These are phyloP conservation scores for Bimuria novae-zelandiae DNA, from an alignment of 2,329 filamentous ascomycete species.

Conservation along the genomic window DNA sequence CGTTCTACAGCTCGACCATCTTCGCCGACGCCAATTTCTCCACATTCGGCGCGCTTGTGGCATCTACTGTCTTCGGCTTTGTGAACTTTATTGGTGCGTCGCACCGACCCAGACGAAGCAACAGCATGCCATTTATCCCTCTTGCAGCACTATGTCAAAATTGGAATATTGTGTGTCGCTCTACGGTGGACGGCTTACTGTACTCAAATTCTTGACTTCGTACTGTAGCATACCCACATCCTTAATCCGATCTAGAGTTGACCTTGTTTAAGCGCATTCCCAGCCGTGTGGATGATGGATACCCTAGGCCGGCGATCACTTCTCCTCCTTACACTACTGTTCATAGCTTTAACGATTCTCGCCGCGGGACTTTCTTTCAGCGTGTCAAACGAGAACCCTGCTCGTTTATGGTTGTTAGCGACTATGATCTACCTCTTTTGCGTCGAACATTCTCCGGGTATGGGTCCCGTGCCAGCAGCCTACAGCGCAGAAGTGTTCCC, in stretches of 20 bases:
- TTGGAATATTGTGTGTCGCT: too few species aligned
- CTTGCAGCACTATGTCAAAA: too few species aligned
- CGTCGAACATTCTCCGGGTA: slow-evolving; percentile 14
- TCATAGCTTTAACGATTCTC: slow-evolving; percentile 74
- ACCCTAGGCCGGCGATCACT: slow-evolving; percentile 76
- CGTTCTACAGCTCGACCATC: slow-evolving; percentile 73
- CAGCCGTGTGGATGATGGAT: slow-evolving; percentile 78
- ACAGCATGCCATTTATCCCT: too few species aligned
- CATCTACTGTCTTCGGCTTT: slow-evolving; percentile 23
- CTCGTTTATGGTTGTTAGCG: slow-evolving; percentile 32
- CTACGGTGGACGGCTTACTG: too few species aligned
- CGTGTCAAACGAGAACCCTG: neutral
- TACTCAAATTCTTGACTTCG: too few species aligned
- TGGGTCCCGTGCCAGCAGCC: slow-evolving; percentile 54
- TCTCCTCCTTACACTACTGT: slow-evolving; percentile 50
- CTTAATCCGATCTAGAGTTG: too few species aligned
- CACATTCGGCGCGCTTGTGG: slow-evolving; percentile 16
- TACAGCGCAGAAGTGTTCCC: slow-evolving; percentile 71
- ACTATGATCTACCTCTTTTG: slow-evolving; percentile 13
- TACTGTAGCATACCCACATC: too few species aligned
- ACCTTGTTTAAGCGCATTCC: slow-evolving; percentile 45
- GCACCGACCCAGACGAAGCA: neutral
- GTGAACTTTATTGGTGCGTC: slow-evolving; percentile 13
- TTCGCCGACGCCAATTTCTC: slow-evolving; percentile 58
- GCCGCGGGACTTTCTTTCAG: slow-evolving; percentile 55